Percentiles rank a stretch among this genome's conserved stretches.
Evolutionary conservation across 495 filamentous ascomycete genomes (phyloP).

Genomic region (Neurospora sp.): DNA sequence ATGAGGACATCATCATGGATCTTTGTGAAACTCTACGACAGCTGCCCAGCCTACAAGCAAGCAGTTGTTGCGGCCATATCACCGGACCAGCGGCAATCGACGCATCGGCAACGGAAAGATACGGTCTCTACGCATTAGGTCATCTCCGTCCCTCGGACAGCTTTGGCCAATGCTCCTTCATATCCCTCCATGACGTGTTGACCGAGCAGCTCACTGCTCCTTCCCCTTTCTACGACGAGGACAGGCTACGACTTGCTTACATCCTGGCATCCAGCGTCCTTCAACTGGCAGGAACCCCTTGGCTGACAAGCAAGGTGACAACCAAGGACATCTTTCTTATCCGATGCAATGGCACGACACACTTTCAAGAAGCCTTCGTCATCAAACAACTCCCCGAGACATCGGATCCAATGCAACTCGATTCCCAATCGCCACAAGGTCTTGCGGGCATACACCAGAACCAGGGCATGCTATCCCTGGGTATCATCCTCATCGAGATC

Average conservation of each 20-base stretch:
- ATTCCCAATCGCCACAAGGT: background rate
- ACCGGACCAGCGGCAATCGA: background rate
- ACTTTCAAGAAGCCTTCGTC: background rate
- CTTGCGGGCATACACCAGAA: background rate
- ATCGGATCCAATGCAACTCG: background rate
- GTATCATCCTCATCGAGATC: slow-evolving; percentile 13
- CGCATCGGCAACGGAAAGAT: background rate
- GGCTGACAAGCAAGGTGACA: background rate
- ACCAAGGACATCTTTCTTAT: background rate
- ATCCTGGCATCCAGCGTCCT: background rate
- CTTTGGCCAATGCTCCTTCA: background rate
- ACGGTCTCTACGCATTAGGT: background rate
- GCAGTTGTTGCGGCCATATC: background rate
- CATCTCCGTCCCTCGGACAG: background rate
- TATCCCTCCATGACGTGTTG: background rate
- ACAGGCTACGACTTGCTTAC: background rate
- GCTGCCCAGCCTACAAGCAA: background rate
- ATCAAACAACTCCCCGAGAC: background rate
- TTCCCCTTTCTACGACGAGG: background rate
- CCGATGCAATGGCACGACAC: background rate
- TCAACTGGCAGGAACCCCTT: background rate
- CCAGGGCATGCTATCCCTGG: slow-evolving; percentile 4
- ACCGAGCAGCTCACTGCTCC: background rate
- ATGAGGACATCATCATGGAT: slow-evolving; percentile 4
- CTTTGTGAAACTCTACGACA: background rate